phyloP scores from a whole-genome alignment of 768 basidiomycete species.

The Tylopilus sp. region DNA sequence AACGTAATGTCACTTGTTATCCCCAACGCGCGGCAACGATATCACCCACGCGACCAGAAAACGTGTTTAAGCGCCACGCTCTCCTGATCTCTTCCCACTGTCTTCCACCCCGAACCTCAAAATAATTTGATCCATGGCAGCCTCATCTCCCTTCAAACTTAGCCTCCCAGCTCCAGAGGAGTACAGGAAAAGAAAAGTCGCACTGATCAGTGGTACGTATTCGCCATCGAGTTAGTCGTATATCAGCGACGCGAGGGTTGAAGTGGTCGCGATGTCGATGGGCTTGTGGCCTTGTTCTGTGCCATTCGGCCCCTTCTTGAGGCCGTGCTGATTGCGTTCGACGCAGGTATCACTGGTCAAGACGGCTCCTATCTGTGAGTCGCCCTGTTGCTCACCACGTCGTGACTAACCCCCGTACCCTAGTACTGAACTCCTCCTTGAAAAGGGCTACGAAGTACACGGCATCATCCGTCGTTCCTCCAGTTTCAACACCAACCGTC shows the following conservation, averaged over 20 bases:
- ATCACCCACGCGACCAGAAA: neutral
- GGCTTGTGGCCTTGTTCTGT: slow-evolving; percentile 1
- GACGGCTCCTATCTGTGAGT: slow-evolving; percentile 93
- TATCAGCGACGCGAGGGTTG: neutral
- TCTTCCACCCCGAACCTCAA: neutral
- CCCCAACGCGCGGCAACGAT: neutral
- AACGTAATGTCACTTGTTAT: too few species aligned
- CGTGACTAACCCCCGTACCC: slow-evolving; percentile 6
- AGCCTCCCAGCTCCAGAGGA: slow-evolving; percentile 72
- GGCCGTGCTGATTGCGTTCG: slow-evolving; percentile 7
- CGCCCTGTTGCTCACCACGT: neutral
- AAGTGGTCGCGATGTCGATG: neutral
- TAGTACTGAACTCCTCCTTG: slow-evolving; percentile 79
- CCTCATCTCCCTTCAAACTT: slow-evolving; percentile 39
- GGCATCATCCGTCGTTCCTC: slow-evolving; percentile 97
- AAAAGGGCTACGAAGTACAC: slow-evolving; percentile 90
- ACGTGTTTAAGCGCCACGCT: neutral
- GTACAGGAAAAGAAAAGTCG: slow-evolving; percentile 88
- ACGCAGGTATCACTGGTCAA: slow-evolving; percentile 88
- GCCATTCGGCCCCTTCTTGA: too few species aligned
- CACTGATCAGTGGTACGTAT: slow-evolving; percentile 78
- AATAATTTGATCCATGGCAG: too few species aligned
- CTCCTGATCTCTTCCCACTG: neutral
- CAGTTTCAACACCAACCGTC: slow-evolving; percentile 94
- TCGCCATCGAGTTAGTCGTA: slow-evolving; percentile 2